Base-by-base conservation (phyloP, 176 grass and related monocot genomes). In the Cenchrus purpureus region DNA sequence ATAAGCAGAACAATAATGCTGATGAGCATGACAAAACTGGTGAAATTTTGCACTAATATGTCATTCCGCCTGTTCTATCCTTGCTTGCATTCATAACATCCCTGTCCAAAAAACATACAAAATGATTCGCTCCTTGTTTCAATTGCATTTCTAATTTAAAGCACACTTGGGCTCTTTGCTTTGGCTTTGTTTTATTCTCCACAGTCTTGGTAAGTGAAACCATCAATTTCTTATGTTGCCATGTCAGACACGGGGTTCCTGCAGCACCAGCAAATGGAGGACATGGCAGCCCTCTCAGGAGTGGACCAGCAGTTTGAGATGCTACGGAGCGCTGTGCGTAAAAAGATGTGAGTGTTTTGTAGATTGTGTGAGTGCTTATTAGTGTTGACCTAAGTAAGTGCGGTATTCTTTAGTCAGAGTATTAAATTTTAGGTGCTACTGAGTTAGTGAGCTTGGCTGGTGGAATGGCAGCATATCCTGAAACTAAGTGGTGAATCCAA, bases 1-100 rank as follows among this genome's bases (percentile, higher is more conserved):
- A 97, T 71, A 59, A 91, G 87, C 95, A 97, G 76, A 93, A 89
- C 83, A 93, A 95, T 79, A 93, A 95, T 79, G 90, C 92, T 0
- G 95, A 97, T 80, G 95, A 97, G 79, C 86, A 90, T 0, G 89
- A 93, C 62, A 92, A 89, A 84, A 97, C 90, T 55, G 84, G 92
- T 53, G 95, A 97, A 90, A 16, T 60, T 60, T 0, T 37, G 9
- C 25, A 6, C 3, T 14, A 10, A 10, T 76, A 53, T 6, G 5
- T 71, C 48, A 49, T 49, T 49, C 7, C 2, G 48, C 48, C 5
- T 53, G 28, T 4, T 62, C 32, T 37, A 4, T 40, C 43, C 51
- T 44, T 60, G 9, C 74, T 74, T 34, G 31, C 51, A 75, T 37
- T 42, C 52, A 56, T 14, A 19, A 19, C 15, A 49, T 49, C 48